Evolutionary conservation across 23 red algal genomes (phyloP).

Genomic region (Gracilaria domingensis): DNA sequence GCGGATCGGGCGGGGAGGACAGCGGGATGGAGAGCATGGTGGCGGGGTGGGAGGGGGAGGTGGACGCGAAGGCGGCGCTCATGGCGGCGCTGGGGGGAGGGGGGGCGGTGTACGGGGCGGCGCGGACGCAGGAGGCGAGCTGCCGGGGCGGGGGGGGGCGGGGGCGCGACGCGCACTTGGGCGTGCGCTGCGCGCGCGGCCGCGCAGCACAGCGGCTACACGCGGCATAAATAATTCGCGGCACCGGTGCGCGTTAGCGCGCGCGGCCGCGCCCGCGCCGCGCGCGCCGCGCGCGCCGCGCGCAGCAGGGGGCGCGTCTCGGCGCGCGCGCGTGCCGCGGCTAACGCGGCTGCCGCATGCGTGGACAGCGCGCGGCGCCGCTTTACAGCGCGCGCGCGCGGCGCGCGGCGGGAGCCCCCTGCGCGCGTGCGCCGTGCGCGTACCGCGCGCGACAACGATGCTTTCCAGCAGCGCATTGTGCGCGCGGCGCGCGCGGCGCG

Average conservation of each 20-base stretch:
- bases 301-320: background rate
- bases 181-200: background rate
- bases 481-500: no score
- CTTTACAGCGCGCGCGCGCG: background rate
- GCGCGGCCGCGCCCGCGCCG: background rate
- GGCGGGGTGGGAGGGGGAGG: slow-evolving; percentile 10
- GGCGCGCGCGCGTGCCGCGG: background rate
- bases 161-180: background rate
- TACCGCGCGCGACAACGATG: slow-evolving; percentile 16
- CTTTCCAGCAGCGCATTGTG: slow-evolving; percentile 24
- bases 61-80: slow-evolving; percentile 25
- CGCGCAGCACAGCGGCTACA: background rate
- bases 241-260: background rate
- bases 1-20: background rate
- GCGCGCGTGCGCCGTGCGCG: slow-evolving; percentile 1
- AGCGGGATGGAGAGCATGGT: slow-evolving; percentile 15
- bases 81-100: background rate
- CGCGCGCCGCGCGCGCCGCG: background rate
- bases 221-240: background rate
- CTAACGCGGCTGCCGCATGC: slow-evolving; percentile 38
- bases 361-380: background rate
- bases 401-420: slow-evolving; percentile 20
- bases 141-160: background rate
- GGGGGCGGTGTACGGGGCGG: background rate
- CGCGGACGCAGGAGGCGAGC: background rate